Conservation (phyloP, 2,329 filamentous ascomycete genomes). For the Cercospora citrullina region DNA sequence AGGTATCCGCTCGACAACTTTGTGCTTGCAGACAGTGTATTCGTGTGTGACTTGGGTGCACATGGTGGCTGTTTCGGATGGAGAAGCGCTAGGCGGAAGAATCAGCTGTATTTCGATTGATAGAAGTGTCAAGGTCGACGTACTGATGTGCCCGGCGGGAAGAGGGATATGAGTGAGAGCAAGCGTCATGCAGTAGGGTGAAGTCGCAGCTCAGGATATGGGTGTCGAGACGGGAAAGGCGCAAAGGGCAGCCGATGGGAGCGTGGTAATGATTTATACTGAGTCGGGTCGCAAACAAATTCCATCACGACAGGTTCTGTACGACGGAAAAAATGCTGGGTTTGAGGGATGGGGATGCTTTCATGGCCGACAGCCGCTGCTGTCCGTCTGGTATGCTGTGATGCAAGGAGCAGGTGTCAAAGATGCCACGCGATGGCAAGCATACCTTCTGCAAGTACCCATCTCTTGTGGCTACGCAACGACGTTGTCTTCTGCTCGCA, state of each 20-base stretch:
- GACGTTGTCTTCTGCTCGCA: conserved; percentile 17
- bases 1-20: conserved; percentile 44
- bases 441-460: conserved; percentile 22
- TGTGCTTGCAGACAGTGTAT: conserved; percentile 49
- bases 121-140: background rate
- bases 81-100: background rate
- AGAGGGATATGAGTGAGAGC: background rate
- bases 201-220: background rate
- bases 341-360: conserved; percentile 23
- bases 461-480: conserved; percentile 21
- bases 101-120: background rate
- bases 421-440: conserved; percentile 28
- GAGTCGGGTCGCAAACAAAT: conserved; percentile 31
- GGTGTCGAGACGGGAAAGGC: background rate
- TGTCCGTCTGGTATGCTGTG: conserved; percentile 28
- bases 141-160: background rate
- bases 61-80: conserved; percentile 38
- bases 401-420: conserved; percentile 32
- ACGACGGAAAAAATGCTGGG: conserved; percentile 23
- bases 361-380: conserved; percentile 28
- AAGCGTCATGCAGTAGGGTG: background rate
- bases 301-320: conserved; percentile 29
- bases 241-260: conserved; percentile 11
- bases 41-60: conserved; percentile 51
- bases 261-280: conserved; percentile 26